phyloP scores from a whole-genome alignment of 2,329 filamentous ascomycete genomes.

The Sporothrix euskadiensis region DNA sequence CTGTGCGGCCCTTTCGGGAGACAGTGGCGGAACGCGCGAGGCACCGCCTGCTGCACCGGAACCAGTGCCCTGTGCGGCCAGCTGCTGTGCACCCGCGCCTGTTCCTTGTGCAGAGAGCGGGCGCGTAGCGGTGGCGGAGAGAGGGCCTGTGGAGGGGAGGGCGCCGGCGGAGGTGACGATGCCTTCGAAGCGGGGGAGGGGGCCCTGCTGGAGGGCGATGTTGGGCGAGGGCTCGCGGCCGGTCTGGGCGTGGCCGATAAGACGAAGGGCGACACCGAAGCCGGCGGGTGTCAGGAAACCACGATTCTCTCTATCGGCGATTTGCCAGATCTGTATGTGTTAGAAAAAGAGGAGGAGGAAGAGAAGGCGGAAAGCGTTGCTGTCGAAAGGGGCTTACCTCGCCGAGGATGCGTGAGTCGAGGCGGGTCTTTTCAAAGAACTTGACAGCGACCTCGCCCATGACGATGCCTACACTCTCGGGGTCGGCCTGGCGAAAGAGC shows the following conservation, averaged over 20 bases:
- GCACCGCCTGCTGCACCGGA: constrained; percentile 58
- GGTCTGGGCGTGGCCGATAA: constrained; percentile 94
- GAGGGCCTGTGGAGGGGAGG: constrained; percentile 38
- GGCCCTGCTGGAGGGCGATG: constrained; percentile 79
- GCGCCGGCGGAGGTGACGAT: constrained; percentile 42
- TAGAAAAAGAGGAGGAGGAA: background rate
- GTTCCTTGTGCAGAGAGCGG: constrained; percentile 58
- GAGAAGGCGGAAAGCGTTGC: background rate
- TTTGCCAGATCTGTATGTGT: constrained; percentile 84
- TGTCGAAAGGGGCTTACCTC: constrained; percentile 59
- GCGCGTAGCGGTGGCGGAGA: constrained; percentile 36
- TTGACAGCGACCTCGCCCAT: constrained; percentile 95
- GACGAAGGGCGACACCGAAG: constrained; percentile 87
- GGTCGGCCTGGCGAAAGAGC: constrained; percentile 90
- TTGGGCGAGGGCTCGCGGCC: constrained; percentile 78
- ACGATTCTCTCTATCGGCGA: constrained; percentile 94
- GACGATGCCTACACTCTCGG: constrained; percentile 86
- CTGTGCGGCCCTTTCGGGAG: constrained; percentile 83
- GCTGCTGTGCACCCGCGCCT: constrained; percentile 45
- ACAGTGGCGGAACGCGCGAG: constrained; percentile 81
- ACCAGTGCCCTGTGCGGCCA: constrained; percentile 42
- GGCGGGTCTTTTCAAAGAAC: constrained; percentile 94
- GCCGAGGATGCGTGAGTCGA: constrained; percentile 82
- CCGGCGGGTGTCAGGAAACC: constrained; percentile 89
- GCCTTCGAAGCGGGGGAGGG: constrained; percentile 90